These are phyloP conservation scores for Fusarium stilboides DNA, from an alignment of 2,329 filamentous ascomycete species.

Conservation along the genomic window DNA sequence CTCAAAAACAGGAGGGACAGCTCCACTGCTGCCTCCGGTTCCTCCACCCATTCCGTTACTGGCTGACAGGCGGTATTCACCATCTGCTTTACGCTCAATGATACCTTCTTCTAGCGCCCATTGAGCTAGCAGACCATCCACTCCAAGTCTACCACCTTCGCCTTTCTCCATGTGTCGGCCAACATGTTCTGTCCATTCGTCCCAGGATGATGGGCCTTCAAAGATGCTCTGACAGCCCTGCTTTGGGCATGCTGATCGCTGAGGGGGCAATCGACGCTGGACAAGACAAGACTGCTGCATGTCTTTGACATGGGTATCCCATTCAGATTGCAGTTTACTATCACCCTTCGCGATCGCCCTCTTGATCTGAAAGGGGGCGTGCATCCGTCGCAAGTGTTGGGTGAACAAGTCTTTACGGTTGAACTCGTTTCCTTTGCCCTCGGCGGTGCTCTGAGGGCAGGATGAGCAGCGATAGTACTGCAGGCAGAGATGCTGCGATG, in stretches of 20 bases:
- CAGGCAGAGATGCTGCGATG: constrained; percentile 86
- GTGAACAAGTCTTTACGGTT: constrained; percentile 97
- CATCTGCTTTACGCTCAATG: constrained; percentile 70
- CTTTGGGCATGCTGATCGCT: constrained; percentile 78
- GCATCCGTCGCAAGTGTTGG: constrained; percentile 95
- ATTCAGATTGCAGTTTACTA: constrained; percentile 72
- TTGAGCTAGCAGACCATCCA: constrained; percentile 70
- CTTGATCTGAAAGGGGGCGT: constrained; percentile 78
- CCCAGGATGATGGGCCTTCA: constrained; percentile 82
- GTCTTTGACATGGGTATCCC: constrained; percentile 76
- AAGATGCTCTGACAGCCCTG: constrained; percentile 81
- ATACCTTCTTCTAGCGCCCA: constrained; percentile 77
- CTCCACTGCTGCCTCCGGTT: constrained; percentile 34
- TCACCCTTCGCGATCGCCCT: constrained; percentile 71
- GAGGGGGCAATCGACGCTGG: constrained; percentile 77
- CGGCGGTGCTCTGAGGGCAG: constrained; percentile 68
- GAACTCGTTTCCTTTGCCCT: constrained; percentile 79
- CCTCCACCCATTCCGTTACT: constrained; percentile 48
- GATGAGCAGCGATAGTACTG: constrained; percentile 76
- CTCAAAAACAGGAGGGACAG: constrained; percentile 34
- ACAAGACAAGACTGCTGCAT: constrained; percentile 83
- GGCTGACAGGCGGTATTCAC: constrained; percentile 67
- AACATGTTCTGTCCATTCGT: constrained; percentile 93
- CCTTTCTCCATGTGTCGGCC: constrained; percentile 89
- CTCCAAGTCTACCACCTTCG: constrained; percentile 70